A percentile compares a stretch with the other conserved stretches of the same genome.
Evolutionary conservation across 768 basidiomycete genomes (phyloP).

Genomic region (Lactifluus hygrophoroides): DNA sequence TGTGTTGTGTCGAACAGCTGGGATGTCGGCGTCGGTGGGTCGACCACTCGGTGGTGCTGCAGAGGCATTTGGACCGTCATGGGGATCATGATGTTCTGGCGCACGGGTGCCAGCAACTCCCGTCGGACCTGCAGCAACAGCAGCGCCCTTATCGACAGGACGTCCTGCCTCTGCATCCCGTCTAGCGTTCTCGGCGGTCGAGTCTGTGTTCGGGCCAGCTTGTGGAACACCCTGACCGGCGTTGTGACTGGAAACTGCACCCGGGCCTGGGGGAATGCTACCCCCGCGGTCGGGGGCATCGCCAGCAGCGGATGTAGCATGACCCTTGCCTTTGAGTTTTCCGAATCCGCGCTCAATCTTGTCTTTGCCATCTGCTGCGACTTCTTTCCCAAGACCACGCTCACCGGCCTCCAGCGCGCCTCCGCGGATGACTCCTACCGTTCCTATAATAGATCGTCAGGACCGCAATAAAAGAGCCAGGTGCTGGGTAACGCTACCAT

Average conservation of each 20-base stretch:
- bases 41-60: not conserved
- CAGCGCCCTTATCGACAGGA: too few species aligned
- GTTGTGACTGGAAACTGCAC: not conserved
- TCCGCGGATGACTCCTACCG: slow-evolving; percentile 2
- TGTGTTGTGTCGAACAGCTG: too few species aligned
- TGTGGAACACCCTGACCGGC: not conserved
- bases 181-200: too few species aligned
- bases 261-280: not conserved
- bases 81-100: too few species aligned
- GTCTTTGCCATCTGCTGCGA: not conserved
- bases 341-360: not conserved
- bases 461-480: not conserved
- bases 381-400: not conserved
- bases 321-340: not conserved
- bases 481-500: not conserved
- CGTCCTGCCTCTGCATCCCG: too few species aligned
- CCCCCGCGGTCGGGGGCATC: not conserved
- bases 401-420: not conserved
- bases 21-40: not conserved
- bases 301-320: not conserved
- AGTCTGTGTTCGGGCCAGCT: not conserved
- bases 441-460: not conserved
- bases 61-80: not conserved
- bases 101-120: too few species aligned
- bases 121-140: too few species aligned